Percentiles rank a stretch among this genome's conserved stretches.
phyloP scores from a whole-genome alignment of 1,284 basidiomycete genomes.

The Ustilago cynodontis region DNA sequence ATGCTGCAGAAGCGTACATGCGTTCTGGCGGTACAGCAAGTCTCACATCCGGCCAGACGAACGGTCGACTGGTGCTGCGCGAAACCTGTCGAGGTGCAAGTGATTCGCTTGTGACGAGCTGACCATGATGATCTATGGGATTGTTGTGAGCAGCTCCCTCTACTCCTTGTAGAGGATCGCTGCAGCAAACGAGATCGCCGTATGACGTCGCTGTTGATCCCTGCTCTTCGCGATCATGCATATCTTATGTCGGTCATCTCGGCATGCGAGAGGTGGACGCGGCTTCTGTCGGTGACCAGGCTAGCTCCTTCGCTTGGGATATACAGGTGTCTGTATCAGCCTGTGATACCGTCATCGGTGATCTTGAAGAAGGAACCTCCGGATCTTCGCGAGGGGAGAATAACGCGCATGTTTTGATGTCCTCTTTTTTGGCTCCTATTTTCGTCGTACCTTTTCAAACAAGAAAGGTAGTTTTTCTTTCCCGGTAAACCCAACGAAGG shows the following conservation, averaged over 20 bases:
- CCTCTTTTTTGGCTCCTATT: no score
- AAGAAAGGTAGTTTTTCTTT: no score
- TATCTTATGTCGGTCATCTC: not conserved
- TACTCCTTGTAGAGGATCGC: not conserved
- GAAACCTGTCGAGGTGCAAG: not conserved
- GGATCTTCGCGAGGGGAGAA: not conserved
- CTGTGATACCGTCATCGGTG: not conserved
- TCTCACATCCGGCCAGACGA: no score
- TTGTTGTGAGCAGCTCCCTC: not conserved
- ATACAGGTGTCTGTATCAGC: no score
- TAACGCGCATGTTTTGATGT: no score
- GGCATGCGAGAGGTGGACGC: not conserved
- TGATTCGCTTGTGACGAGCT: not conserved
- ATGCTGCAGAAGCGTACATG: no score
- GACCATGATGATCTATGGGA: not conserved
- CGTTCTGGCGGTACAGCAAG: no score
- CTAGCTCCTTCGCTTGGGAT: not conserved
- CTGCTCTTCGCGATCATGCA: not conserved
- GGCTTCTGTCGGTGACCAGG: constrained; percentile 4
- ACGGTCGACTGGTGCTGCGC: no score
- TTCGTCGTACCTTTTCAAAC: no score
- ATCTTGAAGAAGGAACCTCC: not conserved
- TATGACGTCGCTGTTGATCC: constrained; percentile 14
- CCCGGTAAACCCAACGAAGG: no score
- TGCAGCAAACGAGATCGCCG: not conserved